Evolutionary conservation across 192 early-diverging fungal genomes (phyloP), one percentile per base, ranked within the genome.

Genomic region (Podila horticola): DNA sequence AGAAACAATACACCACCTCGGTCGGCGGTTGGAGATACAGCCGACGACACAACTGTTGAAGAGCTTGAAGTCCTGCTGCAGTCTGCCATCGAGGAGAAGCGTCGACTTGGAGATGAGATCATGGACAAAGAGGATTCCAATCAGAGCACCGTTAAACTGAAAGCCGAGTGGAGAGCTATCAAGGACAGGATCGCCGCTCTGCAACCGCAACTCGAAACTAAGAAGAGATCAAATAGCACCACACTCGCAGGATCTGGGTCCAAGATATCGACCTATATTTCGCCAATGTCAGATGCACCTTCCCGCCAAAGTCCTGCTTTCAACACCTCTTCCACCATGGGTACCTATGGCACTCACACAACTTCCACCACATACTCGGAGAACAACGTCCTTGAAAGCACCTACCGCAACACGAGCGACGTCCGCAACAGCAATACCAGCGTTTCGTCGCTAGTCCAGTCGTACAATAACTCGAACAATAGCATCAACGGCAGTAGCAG

Each of bases 41-140:
- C 66, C 19, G 75, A 71, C 10, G 69, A 79, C 28, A 31, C 69
- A 10, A 62, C 69, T 12, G 11, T 71, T 4, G 69, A 79, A 26
- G 75, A 71, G 29, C 62, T 79, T 5, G 69, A 71, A 22, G 69
- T 79, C 19, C 71, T 79, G 75, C 64, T 79, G 1, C 58, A 71
- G 26, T 71, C 75, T 2, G 75, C 75, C 20, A 62, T 71, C 3
- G 75, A 79, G 36, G 75, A 79, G 58, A 79, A 79, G 36, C 31
- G 69, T 31, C 75, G 75, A n/a, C 59, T 79, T 1, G 75, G 69
- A 15, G 69, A 79, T 33, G 50, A 71, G 33, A 71, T 79, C 33
- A 71, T 79, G 75, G 75, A 79, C 11, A 24, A 12, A 12, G 69
- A 79, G 24, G 75, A 79, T 11, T 3, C 50, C 20, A 49, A 71